Percentiles rank a stretch among this genome's conserved stretches.
phyloP scores from a whole-genome alignment of 2,329 filamentous ascomycete genomes.

The Calonectria honghensis region DNA sequence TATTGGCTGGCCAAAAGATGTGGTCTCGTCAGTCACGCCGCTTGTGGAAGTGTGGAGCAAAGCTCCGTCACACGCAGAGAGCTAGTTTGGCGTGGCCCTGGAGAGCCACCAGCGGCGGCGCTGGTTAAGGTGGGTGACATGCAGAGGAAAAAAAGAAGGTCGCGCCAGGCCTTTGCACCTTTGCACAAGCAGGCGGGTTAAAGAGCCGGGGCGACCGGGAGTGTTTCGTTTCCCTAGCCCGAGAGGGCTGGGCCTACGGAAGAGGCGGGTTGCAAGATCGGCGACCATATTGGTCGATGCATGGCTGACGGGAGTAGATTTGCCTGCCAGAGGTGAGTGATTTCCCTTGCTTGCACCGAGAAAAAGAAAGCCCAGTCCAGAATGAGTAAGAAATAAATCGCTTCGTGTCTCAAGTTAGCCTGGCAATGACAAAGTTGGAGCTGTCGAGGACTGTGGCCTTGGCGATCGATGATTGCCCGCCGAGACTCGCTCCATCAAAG shows the following conservation, averaged over 20 bases:
- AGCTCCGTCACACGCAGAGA: constrained; percentile 53
- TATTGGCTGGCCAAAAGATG: constrained; percentile 69
- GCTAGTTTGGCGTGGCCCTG: constrained; percentile 44
- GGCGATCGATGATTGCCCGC: constrained; percentile 27
- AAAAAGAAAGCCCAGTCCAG: constrained; percentile 12
- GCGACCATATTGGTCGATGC: constrained; percentile 25
- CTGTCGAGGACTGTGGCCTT: not conserved
- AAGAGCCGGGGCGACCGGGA: constrained; percentile 16
- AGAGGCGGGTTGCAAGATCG: constrained; percentile 37
- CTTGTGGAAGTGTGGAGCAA: constrained; percentile 49
- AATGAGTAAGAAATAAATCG: not conserved
- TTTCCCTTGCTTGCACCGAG: not conserved
- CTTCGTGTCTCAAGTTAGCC: not conserved
- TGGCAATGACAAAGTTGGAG: not conserved
- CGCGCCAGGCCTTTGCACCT: constrained; percentile 27
- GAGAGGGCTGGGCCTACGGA: constrained; percentile 14
- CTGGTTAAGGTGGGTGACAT: constrained; percentile 54
- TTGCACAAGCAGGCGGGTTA: constrained; percentile 28
- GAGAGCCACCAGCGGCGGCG: constrained; percentile 49
- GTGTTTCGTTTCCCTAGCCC: constrained; percentile 16
- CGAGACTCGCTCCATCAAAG: constrained; percentile 25
- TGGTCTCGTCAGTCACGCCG: constrained; percentile 44
- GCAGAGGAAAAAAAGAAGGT: constrained; percentile 47
- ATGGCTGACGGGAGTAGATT: not conserved
- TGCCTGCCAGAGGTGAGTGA: constrained; percentile 1